Percentiles rank a stretch among this genome's conserved stretches.
phyloP scores from a whole-genome alignment of 805 yeast species.

The Torulaspora gathmanii region DNA sequence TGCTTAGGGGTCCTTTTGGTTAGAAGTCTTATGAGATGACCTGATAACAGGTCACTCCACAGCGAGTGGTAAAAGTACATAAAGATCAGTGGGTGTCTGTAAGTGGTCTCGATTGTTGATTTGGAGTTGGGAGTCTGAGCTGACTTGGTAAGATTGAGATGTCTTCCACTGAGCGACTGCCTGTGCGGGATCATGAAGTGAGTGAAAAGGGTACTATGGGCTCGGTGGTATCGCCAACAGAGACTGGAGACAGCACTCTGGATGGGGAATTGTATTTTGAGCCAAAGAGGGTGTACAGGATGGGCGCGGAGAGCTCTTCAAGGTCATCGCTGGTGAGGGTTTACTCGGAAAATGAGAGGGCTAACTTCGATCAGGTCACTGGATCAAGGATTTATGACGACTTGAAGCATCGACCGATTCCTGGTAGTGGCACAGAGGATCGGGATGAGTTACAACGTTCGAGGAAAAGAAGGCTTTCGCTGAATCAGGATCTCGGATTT shows the following conservation, averaged over 20 bases:
- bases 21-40: slow-evolving; percentile 1
- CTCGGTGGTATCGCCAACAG: background rate
- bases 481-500: slow-evolving; percentile 3
- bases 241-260: background rate
- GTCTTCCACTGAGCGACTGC: background rate
- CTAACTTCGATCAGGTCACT: slow-evolving; percentile 51
- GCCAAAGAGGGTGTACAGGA: slow-evolving; percentile 23
- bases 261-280: slow-evolving; percentile 20
- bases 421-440: slow-evolving; percentile 4
- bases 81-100: background rate
- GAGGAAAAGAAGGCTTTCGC: slow-evolving; percentile 7
- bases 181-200: background rate
- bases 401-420: slow-evolving; percentile 45
- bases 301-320: slow-evolving; percentile 22
- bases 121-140: too few species aligned
- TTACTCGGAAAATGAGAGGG: slow-evolving; percentile 61
- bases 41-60: background rate
- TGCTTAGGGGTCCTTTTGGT: background rate
- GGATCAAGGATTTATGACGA: slow-evolving; percentile 55
- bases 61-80: background rate
- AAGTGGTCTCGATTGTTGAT: background rate
- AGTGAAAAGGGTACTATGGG: background rate
- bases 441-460: slow-evolving; percentile 2
- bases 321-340: slow-evolving; percentile 44
- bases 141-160: background rate